Percentiles rank a stretch among this genome's conserved stretches.
Evolutionary conservation across 805 yeast genomes (phyloP).

Genomic region (Metschnikowia proteae): DNA sequence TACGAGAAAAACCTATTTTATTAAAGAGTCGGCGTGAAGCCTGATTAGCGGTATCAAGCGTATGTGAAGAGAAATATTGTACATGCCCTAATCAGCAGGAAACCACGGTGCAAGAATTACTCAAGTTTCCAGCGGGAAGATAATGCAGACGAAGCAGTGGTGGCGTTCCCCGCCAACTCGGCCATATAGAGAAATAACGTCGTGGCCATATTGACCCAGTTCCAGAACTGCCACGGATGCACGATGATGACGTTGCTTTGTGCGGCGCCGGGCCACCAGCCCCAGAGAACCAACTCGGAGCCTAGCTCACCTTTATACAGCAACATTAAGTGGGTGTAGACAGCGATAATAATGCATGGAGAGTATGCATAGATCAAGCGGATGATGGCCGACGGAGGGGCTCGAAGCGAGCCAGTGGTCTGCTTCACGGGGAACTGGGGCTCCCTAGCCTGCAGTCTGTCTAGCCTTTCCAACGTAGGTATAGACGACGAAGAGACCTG

Average conservation of each 20-base stretch:
- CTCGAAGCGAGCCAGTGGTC: background rate
- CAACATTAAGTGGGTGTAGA: conserved; percentile 89
- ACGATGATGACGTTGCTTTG: conserved; percentile 30
- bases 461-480: conserved; percentile 10
- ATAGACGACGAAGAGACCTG: conserved; percentile 29
- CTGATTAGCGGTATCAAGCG: background rate
- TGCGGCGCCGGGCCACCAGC: conserved; percentile 38
- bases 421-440: background rate
- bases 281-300: conserved; percentile 58
- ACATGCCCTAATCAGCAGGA: background rate
- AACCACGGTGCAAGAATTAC: conserved; percentile 11
- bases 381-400: conserved; percentile 36
- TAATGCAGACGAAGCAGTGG: conserved; percentile 29
- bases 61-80: background rate
- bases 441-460: conserved; percentile 4
- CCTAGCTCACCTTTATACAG: conserved; percentile 79
- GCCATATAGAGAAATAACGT: conserved; percentile 75
- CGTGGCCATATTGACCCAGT: conserved; percentile 87
- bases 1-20: background rate
- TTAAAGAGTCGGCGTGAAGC: background rate
- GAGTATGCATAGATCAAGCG: conserved; percentile 77
- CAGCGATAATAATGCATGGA: conserved; percentile 91
- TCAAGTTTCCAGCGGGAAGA: conserved; percentile 45
- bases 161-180: conserved; percentile 55
- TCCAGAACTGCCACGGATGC: conserved; percentile 95